Evolutionary conservation across 441 rosid genomes (phyloP), one percentile per base, ranked within the genome.

Genomic region (Gossypium lobatum): DNA sequence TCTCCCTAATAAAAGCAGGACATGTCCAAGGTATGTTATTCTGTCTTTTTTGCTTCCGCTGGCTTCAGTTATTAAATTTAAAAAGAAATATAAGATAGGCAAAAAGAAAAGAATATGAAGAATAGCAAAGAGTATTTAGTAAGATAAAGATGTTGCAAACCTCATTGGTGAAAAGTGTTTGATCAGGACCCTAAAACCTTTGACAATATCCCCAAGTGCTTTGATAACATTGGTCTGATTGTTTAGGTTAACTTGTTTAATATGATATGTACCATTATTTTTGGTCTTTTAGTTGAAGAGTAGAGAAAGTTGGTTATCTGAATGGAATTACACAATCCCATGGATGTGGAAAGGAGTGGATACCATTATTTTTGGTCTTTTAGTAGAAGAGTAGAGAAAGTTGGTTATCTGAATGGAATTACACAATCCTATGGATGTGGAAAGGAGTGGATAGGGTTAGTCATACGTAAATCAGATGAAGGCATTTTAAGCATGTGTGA

Each of bases 11-110:
- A 84, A 89, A 52, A 85, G 78, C 50, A 92, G 89, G 84, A 79
- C 85, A 4, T 96, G 99, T 84, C 98, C 99, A 50, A 89, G 95
- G 99, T 95, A 82, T 60, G 72, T 21, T 53, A 62, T 21, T 71
- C 39, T 14, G 50, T 71, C 39, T 57, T 17, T 57, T 26, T 23
- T 21, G 14, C 55, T 57, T 58, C 20, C 25, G n/a, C 25, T 13
- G 28, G 23, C 23, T 62, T 62, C 13, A 62, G 17, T 20, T 45
- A 13, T 6, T 45, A 25, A 20, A 64, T 64, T 42, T 65, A 9
- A 45, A 42, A 65, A 18, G 17, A 20, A 20, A 63, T 37, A 16
- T 6, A 63, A 34, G 48, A 63, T 28, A 37, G 18, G 16, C 2
- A 2, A 31, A 34, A 63, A 16, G 25, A 42, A 42, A 37, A 37